phyloP scores from a whole-genome alignment of 1,139 yeast genomes.

The Kodamaea sp. region DNA sequence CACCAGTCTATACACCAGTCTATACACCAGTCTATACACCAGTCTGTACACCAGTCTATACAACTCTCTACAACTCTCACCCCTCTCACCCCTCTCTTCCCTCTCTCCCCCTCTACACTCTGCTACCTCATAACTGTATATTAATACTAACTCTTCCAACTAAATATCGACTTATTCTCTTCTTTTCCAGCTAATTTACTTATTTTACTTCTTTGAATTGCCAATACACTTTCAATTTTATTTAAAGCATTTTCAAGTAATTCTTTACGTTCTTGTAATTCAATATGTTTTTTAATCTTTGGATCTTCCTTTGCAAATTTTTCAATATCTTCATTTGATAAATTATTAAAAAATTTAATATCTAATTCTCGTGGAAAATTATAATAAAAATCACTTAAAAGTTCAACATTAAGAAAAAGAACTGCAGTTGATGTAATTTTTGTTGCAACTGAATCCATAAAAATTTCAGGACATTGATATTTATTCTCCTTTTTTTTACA shows the following conservation, averaged over 20 bases:
- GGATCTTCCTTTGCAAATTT: conserved; percentile 94
- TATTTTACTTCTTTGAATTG: conserved; percentile 51
- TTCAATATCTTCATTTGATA: conserved; percentile 77
- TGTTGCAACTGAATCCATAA: conserved; percentile 87
- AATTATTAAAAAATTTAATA: conserved; percentile 57
- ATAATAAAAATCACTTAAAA: conserved; percentile 90
- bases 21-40: neutral
- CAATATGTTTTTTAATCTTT: conserved; percentile 82
- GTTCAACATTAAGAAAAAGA: conserved; percentile 86
- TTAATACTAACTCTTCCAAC: conserved; percentile 10
- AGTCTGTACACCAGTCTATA: neutral
- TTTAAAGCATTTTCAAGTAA: conserved; percentile 75
- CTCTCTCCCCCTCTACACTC: neutral
- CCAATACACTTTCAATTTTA: conserved; percentile 86
- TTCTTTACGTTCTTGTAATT: conserved; percentile 89
- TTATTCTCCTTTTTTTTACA: conserved; percentile 79
- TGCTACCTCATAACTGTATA: neutral
- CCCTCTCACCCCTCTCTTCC: too few species aligned
- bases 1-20: too few species aligned
- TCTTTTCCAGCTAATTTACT: conserved; percentile 10
- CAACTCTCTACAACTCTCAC: neutral
- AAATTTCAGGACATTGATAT: conserved; percentile 91
- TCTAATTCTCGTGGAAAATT: conserved; percentile 95
- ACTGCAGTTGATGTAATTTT: conserved; percentile 92
- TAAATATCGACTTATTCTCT: conserved; percentile 12